Evolutionary conservation across 768 basidiomycete genomes (phyloP), one percentile per base, ranked within the genome.

Genomic region (Agrocybe chaxingu): DNA sequence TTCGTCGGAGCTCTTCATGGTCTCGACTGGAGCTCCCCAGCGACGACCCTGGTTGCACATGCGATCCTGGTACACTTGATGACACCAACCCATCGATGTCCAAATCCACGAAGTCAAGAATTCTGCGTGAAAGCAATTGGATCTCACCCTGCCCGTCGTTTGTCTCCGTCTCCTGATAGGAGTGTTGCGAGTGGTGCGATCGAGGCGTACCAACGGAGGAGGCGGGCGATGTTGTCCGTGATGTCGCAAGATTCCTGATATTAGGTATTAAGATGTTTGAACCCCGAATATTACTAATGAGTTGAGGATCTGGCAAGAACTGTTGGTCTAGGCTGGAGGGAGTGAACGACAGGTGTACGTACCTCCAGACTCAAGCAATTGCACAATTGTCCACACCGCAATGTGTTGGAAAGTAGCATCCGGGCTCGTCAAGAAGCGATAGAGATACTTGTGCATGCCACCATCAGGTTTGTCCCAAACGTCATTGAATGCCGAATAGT

Each of bases 331-430:
- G 32, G 42, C 11, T 36, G 8, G 9, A 7, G 19, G 16, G 31
- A 42, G 3, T 18, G 41, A 45, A 19, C 41, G 29, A 39, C 7
- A 13, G 1, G 35, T 3, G 12, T 1, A 57, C 73, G 38, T 57
- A 90, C 89, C 91, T 54, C 92, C 90, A n/a, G 96, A 96, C 66
- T 99, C 97, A 24, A 99, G 77, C 16, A 99, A 72, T 64, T 99
- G 97, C 19, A 98, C 95, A 57, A 98, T 95, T 0, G 97, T 98
- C 97, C 97, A 99, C 39, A 99, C 94, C 32, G 97, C 97, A 55
- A 98, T 99, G 64, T 99, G 97, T 67, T 98, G 95, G 86, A 99
- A 99, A 0, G 97, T 99, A 10, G 92, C 87, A 62, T 99, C 97
- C 5, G 89, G 75, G 62, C 91, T 95, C 37, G 84, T 91, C 59